Conservation (phyloP, 2,329 filamentous ascomycete species). For the Calonectria honghensis region DNA sequence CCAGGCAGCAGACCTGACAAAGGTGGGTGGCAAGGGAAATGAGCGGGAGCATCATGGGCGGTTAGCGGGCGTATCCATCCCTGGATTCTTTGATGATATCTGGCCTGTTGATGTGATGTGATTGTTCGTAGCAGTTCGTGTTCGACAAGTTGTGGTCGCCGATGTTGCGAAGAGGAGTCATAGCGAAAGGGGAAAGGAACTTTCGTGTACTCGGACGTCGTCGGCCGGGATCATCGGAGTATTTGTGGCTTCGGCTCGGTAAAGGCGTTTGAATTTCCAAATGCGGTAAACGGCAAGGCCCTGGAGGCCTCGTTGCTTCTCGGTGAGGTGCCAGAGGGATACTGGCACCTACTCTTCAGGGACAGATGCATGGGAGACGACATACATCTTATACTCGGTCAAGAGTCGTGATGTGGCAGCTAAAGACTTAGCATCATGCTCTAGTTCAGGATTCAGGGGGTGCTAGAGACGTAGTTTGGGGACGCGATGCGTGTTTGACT, state of each 20-base stretch:
- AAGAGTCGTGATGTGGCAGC: neutral
- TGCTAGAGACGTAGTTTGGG: neutral
- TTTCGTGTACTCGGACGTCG: neutral
- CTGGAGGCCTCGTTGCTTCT: neutral
- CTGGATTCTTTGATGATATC: neutral
- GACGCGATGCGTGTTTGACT: neutral
- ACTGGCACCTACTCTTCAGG: neutral
- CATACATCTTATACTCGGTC: slow-evolving; percentile 6
- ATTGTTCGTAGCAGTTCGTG: neutral
- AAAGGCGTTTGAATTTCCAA: neutral
- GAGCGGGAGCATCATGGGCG: neutral
- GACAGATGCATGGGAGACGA: neutral
- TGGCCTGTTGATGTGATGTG: neutral
- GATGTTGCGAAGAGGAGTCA: neutral
- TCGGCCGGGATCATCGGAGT: neutral
- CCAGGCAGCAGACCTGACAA: neutral
- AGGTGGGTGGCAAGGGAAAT: neutral
- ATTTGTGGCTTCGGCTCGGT: neutral
- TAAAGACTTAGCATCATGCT: neutral
- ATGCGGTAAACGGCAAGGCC: neutral
- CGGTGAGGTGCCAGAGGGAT: neutral
- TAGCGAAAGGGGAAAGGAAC: neutral
- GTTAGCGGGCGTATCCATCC: neutral
- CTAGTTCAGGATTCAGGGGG: neutral
- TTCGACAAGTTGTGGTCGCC: neutral